These are phyloP conservation scores for Haplographium delicatum DNA, from an alignment of 495 filamentous ascomycete genomes.

Conservation along the genomic window DNA sequence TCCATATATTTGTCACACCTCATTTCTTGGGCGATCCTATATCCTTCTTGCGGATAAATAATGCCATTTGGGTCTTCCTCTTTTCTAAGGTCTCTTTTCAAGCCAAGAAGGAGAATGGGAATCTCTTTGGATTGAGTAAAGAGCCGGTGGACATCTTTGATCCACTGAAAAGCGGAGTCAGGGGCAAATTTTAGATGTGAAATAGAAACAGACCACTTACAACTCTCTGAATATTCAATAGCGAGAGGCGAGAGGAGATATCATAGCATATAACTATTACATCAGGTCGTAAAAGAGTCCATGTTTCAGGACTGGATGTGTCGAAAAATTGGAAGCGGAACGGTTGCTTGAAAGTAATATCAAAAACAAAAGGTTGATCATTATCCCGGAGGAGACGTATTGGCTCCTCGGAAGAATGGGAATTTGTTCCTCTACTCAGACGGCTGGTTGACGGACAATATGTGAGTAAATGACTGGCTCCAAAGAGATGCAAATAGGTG, in stretches of 20 bases:
- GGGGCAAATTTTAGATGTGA: not conserved
- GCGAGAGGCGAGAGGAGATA: constrained; percentile 59
- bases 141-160: constrained; percentile 54
- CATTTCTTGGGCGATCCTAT: constrained; percentile 73
- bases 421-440: constrained; percentile 39
- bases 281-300: constrained; percentile 65
- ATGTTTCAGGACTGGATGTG: constrained; percentile 68
- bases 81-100: constrained; percentile 74
- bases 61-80: constrained; percentile 58
- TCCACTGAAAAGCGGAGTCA: constrained; percentile 47
- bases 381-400: constrained; percentile 62
- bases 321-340: constrained; percentile 79
- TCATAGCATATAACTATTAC: constrained; percentile 78
- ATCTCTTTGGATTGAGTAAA: constrained; percentile 55
- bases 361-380: constrained; percentile 80
- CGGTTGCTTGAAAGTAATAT: constrained; percentile 60
- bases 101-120: constrained; percentile 71
- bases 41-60: constrained; percentile 69
- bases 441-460: too few species aligned
- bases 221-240: constrained; percentile 54
- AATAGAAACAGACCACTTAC: constrained; percentile 36
- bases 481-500: too few species aligned
- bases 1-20: constrained; percentile 85
- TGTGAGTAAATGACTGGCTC: too few species aligned
- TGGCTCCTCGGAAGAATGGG: constrained; percentile 25